Base-by-base conservation (phyloP, 495 filamentous ascomycete species). In the Coniosporium apollinis region DNA sequence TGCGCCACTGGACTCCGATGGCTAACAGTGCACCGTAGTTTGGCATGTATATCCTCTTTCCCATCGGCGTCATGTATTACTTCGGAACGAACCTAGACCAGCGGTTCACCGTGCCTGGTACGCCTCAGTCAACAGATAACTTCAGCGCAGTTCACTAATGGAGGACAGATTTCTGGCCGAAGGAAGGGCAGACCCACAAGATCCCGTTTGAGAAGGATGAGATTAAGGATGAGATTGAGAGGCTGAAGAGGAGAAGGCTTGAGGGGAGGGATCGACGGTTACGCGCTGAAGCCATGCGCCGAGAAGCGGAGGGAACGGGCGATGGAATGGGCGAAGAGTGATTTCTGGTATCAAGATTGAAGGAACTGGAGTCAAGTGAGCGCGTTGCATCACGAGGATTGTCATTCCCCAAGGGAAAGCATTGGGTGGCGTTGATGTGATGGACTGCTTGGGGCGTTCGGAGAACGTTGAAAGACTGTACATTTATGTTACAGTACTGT, bases 51-150 rank as follows among this genome's bases (percentile, higher is more conserved):
- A 78, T 97, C 60, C 75, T 94, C 67, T 96, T 97, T 61, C 89
- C 89, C 16, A 94, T 97, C 47, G 85, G 80, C 42, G 82, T 89
- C 64, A 97, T 97, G 89, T 97, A 93, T 67, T 97, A 97, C 62
- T 97, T 94, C 65, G 89, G 89, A 54, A 93, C 85, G 28, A 99
- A 99, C 57, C 81, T 99, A 42, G 89, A 99, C 58, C 69, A 74
- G 36, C 77, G 79, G 40, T 99, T 99, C 64, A 51, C 66, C 29
- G 81, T 93, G 1, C 74, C n/a, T n/a, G n/a, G n/a, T n/a, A n/a
- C n/a, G n/a, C n/a, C n/a, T n/a, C n/a, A n/a, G n/a, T n/a, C n/a
- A n/a, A n/a, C n/a, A n/a, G n/a, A n/a, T n/a, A n/a, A n/a, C n/a
- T n/a, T n/a, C n/a, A n/a, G n/a, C n/a, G n/a, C n/a, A n/a, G n/a